Base-by-base conservation (phyloP, 1,139 yeast genomes). In the Candida tropicalis region DNA sequence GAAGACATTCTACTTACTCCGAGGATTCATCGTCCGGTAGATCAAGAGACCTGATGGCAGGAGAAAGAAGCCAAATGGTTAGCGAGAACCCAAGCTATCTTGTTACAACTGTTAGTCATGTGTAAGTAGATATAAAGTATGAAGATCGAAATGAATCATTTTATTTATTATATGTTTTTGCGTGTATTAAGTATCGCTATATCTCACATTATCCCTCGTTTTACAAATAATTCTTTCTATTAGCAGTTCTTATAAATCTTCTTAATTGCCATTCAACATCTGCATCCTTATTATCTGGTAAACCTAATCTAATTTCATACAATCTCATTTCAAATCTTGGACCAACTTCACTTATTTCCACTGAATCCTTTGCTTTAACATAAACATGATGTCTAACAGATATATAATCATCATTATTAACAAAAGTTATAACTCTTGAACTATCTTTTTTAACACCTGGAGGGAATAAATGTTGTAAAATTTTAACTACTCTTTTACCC, bases 271-370 rank as follows among this genome's bases (percentile, higher is more conserved):
- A 93, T 65, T 93, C 99, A 24, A 89, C 82, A 58, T 93, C 99
- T n/a, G 97, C 97, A 64, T 95, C 98, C 67, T 87, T 87, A 62
- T 91, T 89, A 57, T 93, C 99, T 50, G 93, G 70, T 40, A 96
- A 87, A 3, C 99, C 98, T 53, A 95, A 73, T 59, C 84, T 80
- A 50, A 95, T 70, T 62, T 93, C 97, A 60, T 82, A 93, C 50
- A 93, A 69, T 62, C 90, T 81, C 98, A 93, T 90, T 66, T 95
- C 99, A 58, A 93, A 93, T 49, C 99, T 73, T n/a, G 99, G 99
- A 0, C 99, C 99, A 32, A 95, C 87, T 61, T 93, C 99, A 50
- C 97, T 93, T 49, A 93, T 68, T 61, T 93, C 99, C 3, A 90
- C 96, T 27, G 85, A 80, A 48, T 90, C 97, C 54, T 86, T 82